Evolutionary conservation across 2,329 filamentous ascomycete genomes (phyloP).

Genomic region (Lecanosticta acicola): DNA sequence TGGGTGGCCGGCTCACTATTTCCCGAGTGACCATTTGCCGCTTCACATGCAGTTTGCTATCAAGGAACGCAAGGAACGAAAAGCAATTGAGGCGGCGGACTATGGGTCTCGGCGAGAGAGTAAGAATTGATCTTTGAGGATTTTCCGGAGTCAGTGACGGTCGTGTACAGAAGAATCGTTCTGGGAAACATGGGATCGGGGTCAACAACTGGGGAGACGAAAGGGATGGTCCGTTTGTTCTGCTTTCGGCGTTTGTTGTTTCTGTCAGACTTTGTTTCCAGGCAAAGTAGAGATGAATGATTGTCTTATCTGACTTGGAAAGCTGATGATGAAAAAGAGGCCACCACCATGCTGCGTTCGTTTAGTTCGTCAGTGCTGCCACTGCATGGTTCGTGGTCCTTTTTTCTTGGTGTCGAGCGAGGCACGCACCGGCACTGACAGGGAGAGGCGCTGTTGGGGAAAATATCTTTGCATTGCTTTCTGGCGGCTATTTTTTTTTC

Average conservation of each 20-base stretch:
- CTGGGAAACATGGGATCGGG: not conserved
- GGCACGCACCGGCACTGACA: too few relatives aligned
- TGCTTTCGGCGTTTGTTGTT: too few relatives aligned
- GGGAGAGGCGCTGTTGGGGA: too few relatives aligned
- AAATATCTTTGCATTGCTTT: too few relatives aligned
- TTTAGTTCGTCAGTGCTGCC: too few relatives aligned
- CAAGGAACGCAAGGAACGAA: slow-evolving; percentile 71
- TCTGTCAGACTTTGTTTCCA: slow-evolving; percentile 5
- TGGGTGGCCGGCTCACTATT: slow-evolving; percentile 90
- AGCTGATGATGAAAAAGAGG: too few relatives aligned
- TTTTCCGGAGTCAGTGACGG: slow-evolving; percentile 5
- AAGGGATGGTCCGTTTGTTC: too few relatives aligned
- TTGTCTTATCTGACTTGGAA: not conserved
- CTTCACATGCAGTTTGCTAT: slow-evolving; percentile 85
- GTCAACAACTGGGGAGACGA: slow-evolving; percentile 7
- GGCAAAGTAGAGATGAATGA: slow-evolving; percentile 4
- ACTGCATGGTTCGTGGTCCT: too few relatives aligned
- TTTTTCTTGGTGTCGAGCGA: too few relatives aligned
- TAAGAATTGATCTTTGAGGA: slow-evolving; percentile 15
- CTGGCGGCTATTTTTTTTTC: too few relatives aligned
- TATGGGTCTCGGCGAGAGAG: slow-evolving; percentile 23
- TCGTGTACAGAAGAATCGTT: slow-evolving; percentile 3
- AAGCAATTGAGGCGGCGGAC: slow-evolving; percentile 31
- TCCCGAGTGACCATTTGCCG: slow-evolving; percentile 87
- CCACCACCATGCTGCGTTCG: too few relatives aligned